These are phyloP conservation scores for Artemisia argyi DNA, from an alignment of 129 eudicot species.

Conservation along the genomic window DNA sequence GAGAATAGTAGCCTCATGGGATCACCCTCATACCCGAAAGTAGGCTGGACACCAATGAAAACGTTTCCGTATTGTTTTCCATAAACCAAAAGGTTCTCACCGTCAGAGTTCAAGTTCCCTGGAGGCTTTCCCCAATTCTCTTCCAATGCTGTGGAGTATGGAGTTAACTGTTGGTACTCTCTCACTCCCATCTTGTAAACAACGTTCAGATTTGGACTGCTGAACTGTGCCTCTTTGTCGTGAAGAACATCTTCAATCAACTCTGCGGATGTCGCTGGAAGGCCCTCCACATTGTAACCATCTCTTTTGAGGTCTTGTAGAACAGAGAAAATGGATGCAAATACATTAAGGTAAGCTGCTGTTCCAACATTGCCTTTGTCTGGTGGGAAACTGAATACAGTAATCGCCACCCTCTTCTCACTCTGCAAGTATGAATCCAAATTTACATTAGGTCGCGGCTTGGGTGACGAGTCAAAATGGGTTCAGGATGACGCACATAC, in stretches of 20 bases:
- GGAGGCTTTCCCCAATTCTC: conserved; percentile 99
- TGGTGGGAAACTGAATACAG: conserved; percentile 98
- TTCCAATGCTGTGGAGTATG: conserved; percentile 75
- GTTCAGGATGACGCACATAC: no score
- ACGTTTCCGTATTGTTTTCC: conserved; percentile 91
- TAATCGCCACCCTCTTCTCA: conserved; percentile 92
- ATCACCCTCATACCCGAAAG: conserved; percentile 97
- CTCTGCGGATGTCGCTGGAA: conserved; percentile 78
- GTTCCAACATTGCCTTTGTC: conserved; percentile 99
- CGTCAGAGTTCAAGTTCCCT: conserved; percentile 92
- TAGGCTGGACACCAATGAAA: conserved; percentile 98
- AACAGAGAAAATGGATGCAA: conserved; percentile 88
- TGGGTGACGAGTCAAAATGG: no score
- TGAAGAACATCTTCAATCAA: conserved; percentile 89
- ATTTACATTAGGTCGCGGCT: not conserved
- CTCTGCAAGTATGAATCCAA: conserved; percentile 42
- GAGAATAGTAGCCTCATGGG: conserved; percentile 98
- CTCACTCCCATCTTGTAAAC: conserved; percentile 91
- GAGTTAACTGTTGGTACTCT: conserved; percentile 87
- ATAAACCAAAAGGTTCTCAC: conserved; percentile 92
- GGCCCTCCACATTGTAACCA: conserved; percentile 87
- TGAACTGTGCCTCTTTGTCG: conserved; percentile 97
- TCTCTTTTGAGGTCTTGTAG: conserved; percentile 75
- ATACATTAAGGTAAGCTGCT: conserved; percentile 97
- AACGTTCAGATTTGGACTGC: conserved; percentile 91